Evolutionary conservation across 805 yeast genomes (phyloP).

Genomic region (Yamadazyma phyllophila): DNA sequence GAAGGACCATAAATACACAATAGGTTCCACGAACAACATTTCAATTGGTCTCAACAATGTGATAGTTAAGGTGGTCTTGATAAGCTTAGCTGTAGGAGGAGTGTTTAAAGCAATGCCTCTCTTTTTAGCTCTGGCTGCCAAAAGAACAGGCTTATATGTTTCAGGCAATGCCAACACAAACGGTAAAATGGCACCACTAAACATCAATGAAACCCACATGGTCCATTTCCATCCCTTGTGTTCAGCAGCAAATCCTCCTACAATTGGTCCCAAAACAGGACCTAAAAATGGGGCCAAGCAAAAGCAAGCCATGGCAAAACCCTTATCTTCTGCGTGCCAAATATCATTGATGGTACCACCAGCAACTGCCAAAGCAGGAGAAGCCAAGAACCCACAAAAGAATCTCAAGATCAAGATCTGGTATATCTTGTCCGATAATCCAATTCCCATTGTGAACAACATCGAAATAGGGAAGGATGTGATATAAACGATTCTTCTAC

Average conservation of each 20-base stretch:
- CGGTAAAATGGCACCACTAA: conserved; percentile 57
- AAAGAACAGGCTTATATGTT: conserved; percentile 69
- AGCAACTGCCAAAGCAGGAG: conserved; percentile 81
- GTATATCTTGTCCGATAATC: conserved; percentile 58
- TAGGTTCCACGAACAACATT: conserved; percentile 73
- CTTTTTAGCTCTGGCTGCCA: conserved; percentile 57
- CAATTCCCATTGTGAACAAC: conserved; percentile 74
- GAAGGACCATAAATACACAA: conserved; percentile 64
- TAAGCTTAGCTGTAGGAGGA: conserved; percentile 34
- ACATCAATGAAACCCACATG: conserved; percentile 65
- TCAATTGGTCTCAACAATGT: conserved; percentile 62
- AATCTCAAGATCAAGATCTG: conserved; percentile 67
- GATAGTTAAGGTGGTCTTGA: conserved; percentile 46
- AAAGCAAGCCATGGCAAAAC: conserved; percentile 75
- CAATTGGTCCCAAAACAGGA: conserved; percentile 73
- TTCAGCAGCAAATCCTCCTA: conserved; percentile 71
- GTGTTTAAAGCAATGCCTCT: conserved; percentile 51
- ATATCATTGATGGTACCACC: conserved; percentile 82
- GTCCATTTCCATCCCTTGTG: conserved; percentile 67
- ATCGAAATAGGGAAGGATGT: conserved; percentile 62
- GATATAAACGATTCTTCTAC: conserved; percentile 61
- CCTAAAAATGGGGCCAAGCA: conserved; percentile 80
- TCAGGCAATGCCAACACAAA: conserved; percentile 59
- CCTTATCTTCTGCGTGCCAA: conserved; percentile 56
- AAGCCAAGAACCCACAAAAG: conserved; percentile 71